Evolutionary conservation across 441 rosid species (phyloP), one percentile per base, ranked within the genome.

Genomic region (Gossypium lobatum): DNA sequence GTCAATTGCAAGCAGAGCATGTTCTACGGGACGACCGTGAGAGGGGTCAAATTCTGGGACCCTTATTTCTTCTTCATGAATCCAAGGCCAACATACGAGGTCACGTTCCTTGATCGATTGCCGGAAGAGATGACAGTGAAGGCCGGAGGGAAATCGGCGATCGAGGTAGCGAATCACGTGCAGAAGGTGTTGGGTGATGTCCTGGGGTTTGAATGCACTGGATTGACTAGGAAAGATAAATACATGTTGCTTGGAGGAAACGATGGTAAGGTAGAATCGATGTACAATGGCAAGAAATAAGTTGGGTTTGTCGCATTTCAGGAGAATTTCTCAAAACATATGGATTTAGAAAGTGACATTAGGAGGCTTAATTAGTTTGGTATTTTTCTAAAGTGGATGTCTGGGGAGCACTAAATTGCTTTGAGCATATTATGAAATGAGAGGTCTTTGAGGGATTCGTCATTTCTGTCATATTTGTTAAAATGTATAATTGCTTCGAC

Each of bases 1-100:
- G 85, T 95, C 75, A 84, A 93, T 39, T 89, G 97, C 59, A 95
- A 86, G 81, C 99, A 95, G 60, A 85, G 52, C 73, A 91, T 89
- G 97, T 95, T 95, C 72, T 77, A 90, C 9, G 99, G 99, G 8
- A 91, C 99, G 46, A 91, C 97, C 2, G 99, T 93, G 0, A 84
- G 99, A 0, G 99, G 99, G 11, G 93, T 95, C 10, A 95, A 95
- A 71, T 95, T 93, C 68, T 95, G 99, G 99, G 99, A 95, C 76
- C 92, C 96, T 0, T 95, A 93, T 75, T 93, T 85, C 80, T 95
- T 89, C 79, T 95, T 95, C 86, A 95, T 95, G 98, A 93, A 95
- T 77, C 98, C 99, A 1, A 82, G 95, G 82, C 99, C 99, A 1
- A 81, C 82, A 11, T 95, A 95, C 72, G 98, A 95, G 79, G 87